These are phyloP conservation scores for Xerocomellus chrysenteron DNA, from an alignment of 768 basidiomycete species.

Conservation along the genomic window DNA sequence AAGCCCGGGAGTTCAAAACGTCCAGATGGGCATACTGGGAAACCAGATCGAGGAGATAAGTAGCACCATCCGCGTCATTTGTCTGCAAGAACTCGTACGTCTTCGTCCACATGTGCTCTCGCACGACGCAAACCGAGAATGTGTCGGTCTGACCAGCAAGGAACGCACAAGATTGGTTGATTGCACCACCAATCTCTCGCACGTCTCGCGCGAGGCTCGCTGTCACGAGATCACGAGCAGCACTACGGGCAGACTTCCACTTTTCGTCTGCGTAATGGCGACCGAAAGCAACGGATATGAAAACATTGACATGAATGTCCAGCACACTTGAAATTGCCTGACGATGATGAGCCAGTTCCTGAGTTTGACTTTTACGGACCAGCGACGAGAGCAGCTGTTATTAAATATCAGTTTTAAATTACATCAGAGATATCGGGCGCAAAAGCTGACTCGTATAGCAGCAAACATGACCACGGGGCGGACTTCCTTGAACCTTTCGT, in stretches of 20 bases:
- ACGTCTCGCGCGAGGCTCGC: constrained; percentile 35
- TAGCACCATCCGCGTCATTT: constrained; percentile 57
- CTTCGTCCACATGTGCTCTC: constrained; percentile 66
- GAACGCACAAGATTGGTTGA: constrained; percentile 34
- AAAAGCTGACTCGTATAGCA: constrained; percentile 58
- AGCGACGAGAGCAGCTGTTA: constrained; percentile 35
- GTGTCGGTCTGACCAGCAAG: constrained; percentile 30
- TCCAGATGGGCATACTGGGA: constrained; percentile 69
- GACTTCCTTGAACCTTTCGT: constrained; percentile 61
- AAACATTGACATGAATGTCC: constrained; percentile 50
- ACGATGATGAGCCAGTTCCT: constrained; percentile 27
- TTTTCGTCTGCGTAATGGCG: constrained; percentile 35
- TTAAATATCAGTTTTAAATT: constrained; percentile 4
- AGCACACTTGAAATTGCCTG: constrained; percentile 38
- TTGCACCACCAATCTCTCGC: constrained; percentile 29
- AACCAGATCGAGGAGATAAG: constrained; percentile 55
- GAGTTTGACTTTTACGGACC: constrained; percentile 33
- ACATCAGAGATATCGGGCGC: background rate
- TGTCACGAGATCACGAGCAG: constrained; percentile 43
- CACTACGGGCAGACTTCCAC: constrained; percentile 44
- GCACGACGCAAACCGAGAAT: constrained; percentile 42
- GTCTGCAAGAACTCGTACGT: constrained; percentile 59
- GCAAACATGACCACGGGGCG: constrained; percentile 60
- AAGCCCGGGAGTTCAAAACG: constrained; percentile 52
- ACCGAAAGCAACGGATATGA: constrained; percentile 48